These are phyloP conservation scores for Adansonia gregorii DNA, from an alignment of 441 rosid species.

Conservation along the genomic window DNA sequence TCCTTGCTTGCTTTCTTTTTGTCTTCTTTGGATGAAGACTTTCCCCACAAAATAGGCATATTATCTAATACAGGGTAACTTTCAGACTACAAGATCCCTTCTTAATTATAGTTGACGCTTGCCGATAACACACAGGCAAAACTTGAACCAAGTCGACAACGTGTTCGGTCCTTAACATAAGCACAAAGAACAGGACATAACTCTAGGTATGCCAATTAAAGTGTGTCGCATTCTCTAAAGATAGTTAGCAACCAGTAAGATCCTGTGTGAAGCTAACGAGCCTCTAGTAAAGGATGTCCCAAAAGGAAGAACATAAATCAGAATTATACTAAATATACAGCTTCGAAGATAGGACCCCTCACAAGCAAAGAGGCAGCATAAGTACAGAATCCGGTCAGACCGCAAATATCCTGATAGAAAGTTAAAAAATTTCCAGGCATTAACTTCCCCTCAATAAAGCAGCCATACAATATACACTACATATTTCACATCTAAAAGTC, in stretches of 20 bases:
- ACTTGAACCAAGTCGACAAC: conserved; percentile 18
- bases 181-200: conserved; percentile 16
- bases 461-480: neutral
- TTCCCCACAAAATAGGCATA: conserved; percentile 78
- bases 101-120: conserved; percentile 32
- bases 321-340: neutral
- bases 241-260: neutral
- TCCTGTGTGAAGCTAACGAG: conserved; percentile 29
- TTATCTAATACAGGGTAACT: conserved; percentile 28
- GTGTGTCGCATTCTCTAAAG: conserved; percentile 8
- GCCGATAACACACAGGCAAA: conserved; percentile 24
- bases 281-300: conserved; percentile 13
- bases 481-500: conserved; percentile 13
- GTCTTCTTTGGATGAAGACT: conserved; percentile 58
- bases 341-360: neutral
- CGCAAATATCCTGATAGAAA: neutral
- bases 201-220: conserved; percentile 15
- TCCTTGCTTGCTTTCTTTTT: conserved; percentile 67
- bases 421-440: neutral
- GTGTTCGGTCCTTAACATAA: neutral
- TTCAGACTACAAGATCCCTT: conserved; percentile 35
- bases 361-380: neutral
- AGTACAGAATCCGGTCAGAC: neutral
- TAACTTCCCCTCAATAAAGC: conserved; percentile 15
- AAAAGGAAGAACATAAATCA: neutral